Conservation (phyloP, 148 eudicot species). For the Rhododendron williamsianum region DNA sequence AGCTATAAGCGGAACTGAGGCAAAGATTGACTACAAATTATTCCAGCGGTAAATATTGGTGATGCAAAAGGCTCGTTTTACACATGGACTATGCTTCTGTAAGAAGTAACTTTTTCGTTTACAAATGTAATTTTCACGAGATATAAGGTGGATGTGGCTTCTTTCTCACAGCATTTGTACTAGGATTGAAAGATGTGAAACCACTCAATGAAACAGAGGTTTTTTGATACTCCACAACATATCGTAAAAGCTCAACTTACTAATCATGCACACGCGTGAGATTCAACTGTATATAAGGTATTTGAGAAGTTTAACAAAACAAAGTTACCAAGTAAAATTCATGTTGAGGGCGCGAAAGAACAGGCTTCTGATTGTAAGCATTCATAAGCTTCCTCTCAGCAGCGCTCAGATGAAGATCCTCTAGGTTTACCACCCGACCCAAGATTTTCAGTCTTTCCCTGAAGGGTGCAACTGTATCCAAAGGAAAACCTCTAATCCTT, state of each 20-base stretch:
- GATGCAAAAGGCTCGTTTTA: not conserved
- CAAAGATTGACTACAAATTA: not conserved
- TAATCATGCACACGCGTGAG: not conserved
- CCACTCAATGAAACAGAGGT: not conserved
- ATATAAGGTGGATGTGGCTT: not conserved
- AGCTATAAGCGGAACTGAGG: not conserved
- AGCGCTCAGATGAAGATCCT: conserved; percentile 56
- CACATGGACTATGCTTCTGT: not conserved
- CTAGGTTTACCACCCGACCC: conserved; percentile 69
- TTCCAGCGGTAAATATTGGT: not conserved
- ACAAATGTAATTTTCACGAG: no score
- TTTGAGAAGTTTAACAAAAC: not conserved
- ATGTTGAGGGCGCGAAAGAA: conserved; percentile 96
- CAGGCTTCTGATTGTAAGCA: conserved; percentile 93
- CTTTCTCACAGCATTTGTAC: not conserved
- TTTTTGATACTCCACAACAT: not conserved
- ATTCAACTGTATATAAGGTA: not conserved
- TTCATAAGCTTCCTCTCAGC: conserved; percentile 78
- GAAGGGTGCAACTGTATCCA: conserved; percentile 55
- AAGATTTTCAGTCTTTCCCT: conserved; percentile 88
- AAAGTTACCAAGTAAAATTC: conserved; percentile 66
- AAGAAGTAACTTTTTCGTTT: not conserved
- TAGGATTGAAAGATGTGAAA: not conserved
- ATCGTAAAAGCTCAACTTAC: not conserved
- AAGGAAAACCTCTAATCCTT: conserved; percentile 56